Evolutionary conservation across 2,329 filamentous ascomycete genomes (phyloP), one percentile per base, ranked within the genome.

Genomic region (Periconia sp.): DNA sequence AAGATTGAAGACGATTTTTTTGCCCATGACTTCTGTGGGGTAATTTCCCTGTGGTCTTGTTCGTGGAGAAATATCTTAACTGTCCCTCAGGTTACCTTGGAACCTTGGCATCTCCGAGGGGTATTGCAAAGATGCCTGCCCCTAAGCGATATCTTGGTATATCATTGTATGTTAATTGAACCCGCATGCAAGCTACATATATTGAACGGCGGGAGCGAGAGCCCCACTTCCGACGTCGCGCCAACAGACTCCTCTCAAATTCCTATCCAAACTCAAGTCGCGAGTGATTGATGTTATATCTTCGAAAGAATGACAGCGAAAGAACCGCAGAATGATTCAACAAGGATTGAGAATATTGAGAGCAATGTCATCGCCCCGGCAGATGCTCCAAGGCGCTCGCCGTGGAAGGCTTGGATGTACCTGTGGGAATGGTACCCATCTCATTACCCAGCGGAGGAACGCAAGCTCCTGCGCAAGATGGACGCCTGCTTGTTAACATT

Each of bases 361-460:
- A 64, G 59, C 18, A 66, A 58, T 52, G 58, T 66, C 9, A 71
- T 72, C 45, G 70, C 70, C 20, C 70, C 70, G 23, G 62, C 58
- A 7, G 68, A 70, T 41, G 70, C 70, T 2, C 70, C 70, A 17
- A 69, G 68, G 54, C 61, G 69, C n/a, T 71, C 69, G 8, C 69
- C 70, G 50, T 72, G 70, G 70, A 72, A 70, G 47, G 70, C 70
- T 0, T 72, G 69, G 69, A 69, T 72, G 66, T 72, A 72, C 27
- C 63, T 72, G 1, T 71, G 68, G 70, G 69, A 74, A 47, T 74
- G 71, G 71, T 74, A 74, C 45, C 71, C 71, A 3, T 64, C 61
- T 18, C 65, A 70, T 45, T 74, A 74, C 40, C 64, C 71, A 2
- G 62, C 58, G 11, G 66, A 72, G 46, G 71, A 74, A 55, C 63